These are phyloP conservation scores for Gynostemma pentaphyllum DNA, from an alignment of 306 rosid species.

Conservation along the genomic window DNA sequence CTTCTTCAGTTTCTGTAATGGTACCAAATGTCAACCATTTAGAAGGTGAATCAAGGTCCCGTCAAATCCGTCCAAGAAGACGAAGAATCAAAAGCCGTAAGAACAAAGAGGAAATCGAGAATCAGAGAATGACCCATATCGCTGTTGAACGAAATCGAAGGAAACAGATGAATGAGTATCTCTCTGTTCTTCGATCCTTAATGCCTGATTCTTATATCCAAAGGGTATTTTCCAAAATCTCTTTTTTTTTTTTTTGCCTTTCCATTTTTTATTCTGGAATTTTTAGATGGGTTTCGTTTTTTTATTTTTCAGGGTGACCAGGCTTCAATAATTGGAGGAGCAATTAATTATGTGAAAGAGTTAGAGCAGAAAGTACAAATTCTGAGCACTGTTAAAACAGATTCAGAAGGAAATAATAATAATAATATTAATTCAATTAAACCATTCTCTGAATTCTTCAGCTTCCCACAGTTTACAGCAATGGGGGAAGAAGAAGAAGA, in stretches of 20 bases:
- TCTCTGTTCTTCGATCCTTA: constrained; percentile 72
- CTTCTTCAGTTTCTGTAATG: constrained; percentile 13
- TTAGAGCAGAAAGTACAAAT: constrained; percentile 71
- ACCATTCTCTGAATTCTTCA: background rate
- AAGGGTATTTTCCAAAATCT: constrained; percentile 53
- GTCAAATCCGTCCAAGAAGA: constrained; percentile 33
- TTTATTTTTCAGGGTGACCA: constrained; percentile 64
- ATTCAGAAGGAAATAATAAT: background rate
- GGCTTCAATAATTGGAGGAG: constrained; percentile 90
- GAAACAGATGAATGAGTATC: constrained; percentile 90
- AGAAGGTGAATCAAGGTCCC: constrained; percentile 11
- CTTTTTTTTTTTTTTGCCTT: background rate
- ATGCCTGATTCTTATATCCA: constrained; percentile 90
- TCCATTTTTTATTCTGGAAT: background rate
- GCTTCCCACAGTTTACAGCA: constrained; percentile 76
- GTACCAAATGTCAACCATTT: constrained; percentile 19
- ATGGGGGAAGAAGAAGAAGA: constrained; percentile 16
- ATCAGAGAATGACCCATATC: constrained; percentile 97
- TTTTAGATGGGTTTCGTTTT: background rate
- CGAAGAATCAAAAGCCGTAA: constrained; percentile 51
- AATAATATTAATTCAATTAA: background rate
- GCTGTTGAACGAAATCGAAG: constrained; percentile 91
- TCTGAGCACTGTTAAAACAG: constrained; percentile 19
- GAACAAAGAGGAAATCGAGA: constrained; percentile 88
- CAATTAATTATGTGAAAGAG: constrained; percentile 84